A percentile compares a stretch with the other conserved stretches of the same genome.
phyloP scores from a whole-genome alignment of 495 filamentous ascomycete species.

The Talaromyces adpressus region DNA sequence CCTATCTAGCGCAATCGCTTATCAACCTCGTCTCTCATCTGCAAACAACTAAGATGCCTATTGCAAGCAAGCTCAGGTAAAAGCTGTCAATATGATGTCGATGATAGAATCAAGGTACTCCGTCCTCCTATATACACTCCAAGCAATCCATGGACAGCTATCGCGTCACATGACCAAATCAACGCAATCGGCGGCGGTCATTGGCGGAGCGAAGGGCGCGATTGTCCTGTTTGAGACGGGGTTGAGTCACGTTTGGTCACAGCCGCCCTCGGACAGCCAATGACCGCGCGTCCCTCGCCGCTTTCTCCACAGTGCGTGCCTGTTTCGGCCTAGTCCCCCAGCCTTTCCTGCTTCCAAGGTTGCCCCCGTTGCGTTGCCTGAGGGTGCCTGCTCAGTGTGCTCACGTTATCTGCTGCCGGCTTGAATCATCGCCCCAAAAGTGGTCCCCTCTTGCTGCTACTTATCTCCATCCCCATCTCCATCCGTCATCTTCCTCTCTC shows the following conservation, averaged over 20 bases:
- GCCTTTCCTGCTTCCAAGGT: neutral
- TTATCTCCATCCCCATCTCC: conserved; percentile 18
- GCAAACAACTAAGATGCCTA: too few species aligned
- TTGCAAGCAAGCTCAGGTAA: neutral
- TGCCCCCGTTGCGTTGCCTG: neutral
- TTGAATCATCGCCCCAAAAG: neutral
- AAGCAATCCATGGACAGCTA: neutral
- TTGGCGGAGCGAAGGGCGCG: neutral
- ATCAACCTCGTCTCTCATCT: neutral
- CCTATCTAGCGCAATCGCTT: neutral
- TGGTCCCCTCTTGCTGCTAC: too few species aligned
- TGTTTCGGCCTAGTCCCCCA: neutral
- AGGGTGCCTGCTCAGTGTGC: conserved; percentile 16
- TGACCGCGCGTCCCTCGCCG: neutral
- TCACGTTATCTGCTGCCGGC: conserved; percentile 9
- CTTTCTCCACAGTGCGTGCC: neutral
- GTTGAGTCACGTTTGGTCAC: conserved; percentile 1
- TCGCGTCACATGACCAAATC: neutral
- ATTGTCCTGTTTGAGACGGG: neutral
- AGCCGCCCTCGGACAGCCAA: neutral
- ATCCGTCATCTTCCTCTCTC: conserved; percentile 25
- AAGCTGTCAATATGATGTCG: neutral
- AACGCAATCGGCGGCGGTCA: neutral
- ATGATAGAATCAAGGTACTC: neutral
- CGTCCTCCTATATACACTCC: neutral